Evolutionary conservation across 1,284 basidiomycete genomes (phyloP).

Genomic region (Ceratobasidium sp.): DNA sequence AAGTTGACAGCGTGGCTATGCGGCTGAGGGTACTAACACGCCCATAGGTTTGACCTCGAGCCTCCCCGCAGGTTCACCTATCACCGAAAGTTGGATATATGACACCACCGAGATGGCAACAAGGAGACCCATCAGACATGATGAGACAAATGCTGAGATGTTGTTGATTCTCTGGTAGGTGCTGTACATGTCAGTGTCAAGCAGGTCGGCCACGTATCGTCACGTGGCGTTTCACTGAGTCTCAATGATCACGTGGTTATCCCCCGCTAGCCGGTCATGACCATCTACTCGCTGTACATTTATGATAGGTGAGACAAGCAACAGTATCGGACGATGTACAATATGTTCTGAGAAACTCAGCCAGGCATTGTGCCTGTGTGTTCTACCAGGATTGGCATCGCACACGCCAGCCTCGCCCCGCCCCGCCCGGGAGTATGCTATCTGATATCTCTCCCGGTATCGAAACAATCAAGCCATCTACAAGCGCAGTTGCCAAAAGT

Average conservation of each 20-base stretch:
- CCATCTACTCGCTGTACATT: conserved; percentile 88
- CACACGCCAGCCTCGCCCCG: conserved; percentile 72
- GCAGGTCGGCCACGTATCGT: conserved; percentile 22
- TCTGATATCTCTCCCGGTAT: conserved; percentile 76
- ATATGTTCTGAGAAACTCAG: neutral
- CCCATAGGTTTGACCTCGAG: conserved; percentile 68
- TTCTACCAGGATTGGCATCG: conserved; percentile 96
- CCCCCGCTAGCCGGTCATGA: conserved; percentile 61
- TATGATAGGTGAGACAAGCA: conserved; percentile 72
- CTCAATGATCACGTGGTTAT: conserved; percentile 1
- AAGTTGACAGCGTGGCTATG: neutral
- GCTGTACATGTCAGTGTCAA: conserved; percentile 39
- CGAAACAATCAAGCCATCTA: conserved; percentile 52
- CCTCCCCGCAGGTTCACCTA: conserved; percentile 62
- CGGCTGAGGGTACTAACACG: conserved; percentile 60
- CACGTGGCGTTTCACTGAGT: conserved; percentile 15
- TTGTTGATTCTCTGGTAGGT: conserved; percentile 68
- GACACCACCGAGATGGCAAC: conserved; percentile 67
- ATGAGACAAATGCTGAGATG: conserved; percentile 74
- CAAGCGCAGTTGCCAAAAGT: conserved; percentile 47
- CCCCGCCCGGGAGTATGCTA: conserved; percentile 72
- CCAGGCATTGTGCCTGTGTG: conserved; percentile 86
- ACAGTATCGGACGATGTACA: neutral
- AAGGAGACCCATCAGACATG: conserved; percentile 80
- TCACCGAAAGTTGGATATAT: conserved; percentile 59